Evolutionary conservation across 164 flowering plant species (phyloP).

Genomic region (Umbilicus rupestris): DNA sequence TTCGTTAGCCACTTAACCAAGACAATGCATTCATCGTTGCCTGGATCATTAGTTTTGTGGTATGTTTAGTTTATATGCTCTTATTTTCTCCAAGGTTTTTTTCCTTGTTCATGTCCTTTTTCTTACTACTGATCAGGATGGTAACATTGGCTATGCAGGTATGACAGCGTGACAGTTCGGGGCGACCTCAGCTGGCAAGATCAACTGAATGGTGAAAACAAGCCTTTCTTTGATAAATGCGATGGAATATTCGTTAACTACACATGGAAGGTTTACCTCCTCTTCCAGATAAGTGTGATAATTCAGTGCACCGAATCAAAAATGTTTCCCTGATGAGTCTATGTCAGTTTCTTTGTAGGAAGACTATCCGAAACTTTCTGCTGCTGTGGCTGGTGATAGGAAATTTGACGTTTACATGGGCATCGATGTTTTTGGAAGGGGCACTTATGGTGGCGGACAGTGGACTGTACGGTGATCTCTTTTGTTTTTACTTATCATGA

Average conservation of each 20-base stretch:
- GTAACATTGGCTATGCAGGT: constrained; percentile 37
- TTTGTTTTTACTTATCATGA: background rate
- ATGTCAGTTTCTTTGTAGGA: constrained; percentile 31
- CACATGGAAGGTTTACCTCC: constrained; percentile 57
- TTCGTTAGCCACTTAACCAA: constrained; percentile 63
- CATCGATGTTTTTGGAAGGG: constrained; percentile 85
- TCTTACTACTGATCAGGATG: background rate
- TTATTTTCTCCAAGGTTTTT: background rate
- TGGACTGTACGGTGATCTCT: constrained; percentile 57
- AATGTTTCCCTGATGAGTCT: background rate
- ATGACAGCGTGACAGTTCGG: constrained; percentile 67
- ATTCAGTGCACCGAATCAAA: background rate
- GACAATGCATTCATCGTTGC: constrained; percentile 57
- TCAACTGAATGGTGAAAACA: constrained; percentile 68
- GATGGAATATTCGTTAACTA: constrained; percentile 92
- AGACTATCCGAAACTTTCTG: constrained; percentile 62
- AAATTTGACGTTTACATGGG: constrained; percentile 94
- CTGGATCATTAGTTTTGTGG: constrained; percentile 84
- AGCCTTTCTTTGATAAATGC: constrained; percentile 85
- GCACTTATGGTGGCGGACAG: constrained; percentile 79
- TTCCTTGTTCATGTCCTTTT: background rate
- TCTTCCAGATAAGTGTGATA: background rate
- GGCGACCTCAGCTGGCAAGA: constrained; percentile 70
- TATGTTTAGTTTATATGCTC: constrained; percentile 13
- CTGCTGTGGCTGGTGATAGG: constrained; percentile 65